Conservation (phyloP, 441 rosid species). For the Adansonia grandidieri region DNA sequence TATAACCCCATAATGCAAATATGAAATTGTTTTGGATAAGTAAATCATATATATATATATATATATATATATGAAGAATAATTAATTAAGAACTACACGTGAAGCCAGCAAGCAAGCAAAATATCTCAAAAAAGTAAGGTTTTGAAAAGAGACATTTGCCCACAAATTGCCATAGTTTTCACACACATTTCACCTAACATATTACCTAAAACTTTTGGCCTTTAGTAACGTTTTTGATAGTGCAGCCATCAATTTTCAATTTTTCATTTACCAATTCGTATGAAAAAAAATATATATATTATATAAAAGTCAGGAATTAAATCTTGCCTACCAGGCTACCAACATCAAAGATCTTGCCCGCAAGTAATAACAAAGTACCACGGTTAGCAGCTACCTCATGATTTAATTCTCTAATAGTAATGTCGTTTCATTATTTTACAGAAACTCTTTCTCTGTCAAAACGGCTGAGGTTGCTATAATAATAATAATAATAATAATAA, state of each 20-base stretch:
- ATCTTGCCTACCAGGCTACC: constrained; percentile 17
- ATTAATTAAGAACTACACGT: constrained; percentile 7
- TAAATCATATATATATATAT: neutral
- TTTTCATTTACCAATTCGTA: neutral
- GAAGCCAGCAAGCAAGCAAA: constrained; percentile 13
- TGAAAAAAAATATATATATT: neutral
- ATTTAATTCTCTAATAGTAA: neutral
- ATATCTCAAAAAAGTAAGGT: constrained; percentile 2
- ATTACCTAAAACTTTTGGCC: constrained; percentile 43
- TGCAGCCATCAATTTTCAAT: constrained; percentile 7
- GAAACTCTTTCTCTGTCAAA: neutral
- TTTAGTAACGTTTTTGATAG: constrained; percentile 19
- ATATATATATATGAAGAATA: too few relatives aligned
- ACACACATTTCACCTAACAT: constrained; percentile 38
- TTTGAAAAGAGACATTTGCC: constrained; percentile 38
- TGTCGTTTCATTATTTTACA: constrained; percentile 11
- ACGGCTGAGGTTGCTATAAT: neutral
- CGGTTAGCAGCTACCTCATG: neutral
- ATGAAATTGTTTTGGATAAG: neutral
- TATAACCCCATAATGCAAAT: neutral
- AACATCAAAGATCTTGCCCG: constrained; percentile 30
- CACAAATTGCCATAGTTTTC: constrained; percentile 16
- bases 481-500: too few relatives aligned
- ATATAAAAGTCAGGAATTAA: neutral
- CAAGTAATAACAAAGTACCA: constrained; percentile 31